Conservation (phyloP, 192 early-diverging fungal genomes). For the Polychytrium aggregatum region DNA sequence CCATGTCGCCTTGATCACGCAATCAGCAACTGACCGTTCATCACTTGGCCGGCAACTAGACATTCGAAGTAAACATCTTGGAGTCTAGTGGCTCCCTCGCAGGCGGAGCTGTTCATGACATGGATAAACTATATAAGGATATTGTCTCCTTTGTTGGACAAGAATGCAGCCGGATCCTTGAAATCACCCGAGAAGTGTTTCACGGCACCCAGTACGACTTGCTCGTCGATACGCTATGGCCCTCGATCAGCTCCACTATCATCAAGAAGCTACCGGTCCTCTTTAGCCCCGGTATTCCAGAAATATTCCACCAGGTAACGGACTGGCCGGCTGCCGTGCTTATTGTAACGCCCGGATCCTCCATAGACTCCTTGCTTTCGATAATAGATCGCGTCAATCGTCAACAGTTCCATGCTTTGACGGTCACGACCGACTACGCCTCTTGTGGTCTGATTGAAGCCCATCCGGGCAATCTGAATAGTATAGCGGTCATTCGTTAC, state of each 20-base stretch:
- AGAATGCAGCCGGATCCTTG: constrained; percentile 38
- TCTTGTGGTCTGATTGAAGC: neutral
- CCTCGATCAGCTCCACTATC: constrained; percentile 32
- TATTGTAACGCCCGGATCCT: neutral
- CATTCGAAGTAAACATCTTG: too few relatives aligned
- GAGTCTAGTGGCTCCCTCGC: neutral
- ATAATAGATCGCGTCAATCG: too few relatives aligned
- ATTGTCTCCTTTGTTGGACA: constrained; percentile 40
- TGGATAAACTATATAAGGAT: constrained; percentile 43
- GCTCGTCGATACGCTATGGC: constrained; percentile 52
- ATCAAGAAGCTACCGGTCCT: constrained; percentile 35
- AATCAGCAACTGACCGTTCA: neutral
- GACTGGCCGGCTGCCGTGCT: neutral
- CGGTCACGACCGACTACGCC: neutral
- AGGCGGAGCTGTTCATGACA: constrained; percentile 6
- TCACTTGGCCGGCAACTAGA: too few relatives aligned
- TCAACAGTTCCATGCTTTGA: neutral
- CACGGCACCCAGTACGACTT: constrained; percentile 53
- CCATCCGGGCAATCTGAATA: neutral
- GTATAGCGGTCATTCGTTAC: neutral
- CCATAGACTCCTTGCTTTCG: neutral
- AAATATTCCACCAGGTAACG: constrained; percentile 54
- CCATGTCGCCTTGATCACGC: neutral
- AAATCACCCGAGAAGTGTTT: constrained; percentile 41
- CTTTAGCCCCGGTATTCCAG: constrained; percentile 52